These are phyloP conservation scores for Leccinum olivaceopallidum DNA, from an alignment of 768 basidiomycete species.

Conservation along the genomic window DNA sequence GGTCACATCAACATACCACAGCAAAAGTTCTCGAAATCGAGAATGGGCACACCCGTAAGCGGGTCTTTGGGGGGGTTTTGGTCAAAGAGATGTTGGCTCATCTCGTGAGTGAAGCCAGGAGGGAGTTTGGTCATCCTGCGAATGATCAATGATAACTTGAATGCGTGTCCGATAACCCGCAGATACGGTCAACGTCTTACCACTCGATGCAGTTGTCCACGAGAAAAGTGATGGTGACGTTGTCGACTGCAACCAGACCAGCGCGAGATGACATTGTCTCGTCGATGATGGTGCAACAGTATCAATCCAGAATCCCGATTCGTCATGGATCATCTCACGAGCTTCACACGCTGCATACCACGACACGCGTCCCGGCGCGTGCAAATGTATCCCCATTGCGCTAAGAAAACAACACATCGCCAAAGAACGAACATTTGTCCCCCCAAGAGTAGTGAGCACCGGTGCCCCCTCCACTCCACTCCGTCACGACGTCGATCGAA, in stretches of 20 bases:
- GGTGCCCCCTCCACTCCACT: neutral
- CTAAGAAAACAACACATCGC: neutral
- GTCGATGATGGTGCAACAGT: neutral
- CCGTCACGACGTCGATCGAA: neutral
- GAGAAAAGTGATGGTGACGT: slow-evolving; percentile 57
- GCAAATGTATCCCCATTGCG: neutral
- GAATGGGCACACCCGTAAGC: slow-evolving; percentile 55
- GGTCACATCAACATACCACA: slow-evolving; percentile 45
- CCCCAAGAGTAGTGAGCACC: neutral
- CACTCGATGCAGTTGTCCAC: slow-evolving; percentile 85
- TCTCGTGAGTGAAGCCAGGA: slow-evolving; percentile 73
- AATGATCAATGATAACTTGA: neutral
- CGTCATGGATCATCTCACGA: neutral
- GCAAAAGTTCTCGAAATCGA: slow-evolving; percentile 73
- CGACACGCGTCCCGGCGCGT: slow-evolving; percentile 11
- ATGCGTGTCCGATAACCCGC: neutral
- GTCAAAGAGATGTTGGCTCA: slow-evolving; percentile 59
- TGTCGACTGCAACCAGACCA: slow-evolving; percentile 36
- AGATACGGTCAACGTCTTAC: slow-evolving; percentile 35
- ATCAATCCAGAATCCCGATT: neutral
- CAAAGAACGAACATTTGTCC: slow-evolving; percentile 8
- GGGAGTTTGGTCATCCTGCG: slow-evolving; percentile 78
- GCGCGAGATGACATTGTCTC: slow-evolving; percentile 11
- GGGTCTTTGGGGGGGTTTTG: slow-evolving; percentile 44
- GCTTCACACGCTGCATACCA: neutral